Evolutionary conservation across 2,329 filamentous ascomycete species (phyloP).

Genomic region (Lachnellula hyalina): DNA sequence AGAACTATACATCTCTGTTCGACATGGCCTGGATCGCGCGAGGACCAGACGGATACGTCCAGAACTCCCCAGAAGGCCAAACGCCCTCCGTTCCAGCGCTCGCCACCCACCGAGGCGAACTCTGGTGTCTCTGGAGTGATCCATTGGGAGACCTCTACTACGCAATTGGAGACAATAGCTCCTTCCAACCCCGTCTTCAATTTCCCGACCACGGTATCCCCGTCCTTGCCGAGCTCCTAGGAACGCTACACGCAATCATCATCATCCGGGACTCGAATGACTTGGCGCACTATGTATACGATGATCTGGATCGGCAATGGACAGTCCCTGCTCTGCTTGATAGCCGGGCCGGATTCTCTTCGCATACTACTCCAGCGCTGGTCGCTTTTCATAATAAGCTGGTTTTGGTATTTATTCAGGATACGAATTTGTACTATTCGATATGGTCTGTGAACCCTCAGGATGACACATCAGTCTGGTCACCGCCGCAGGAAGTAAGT

Average conservation of each 20-base stretch:
- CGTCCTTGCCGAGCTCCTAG: slow-evolving; percentile 32
- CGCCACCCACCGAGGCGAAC: slow-evolving; percentile 32
- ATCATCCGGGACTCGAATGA: slow-evolving; percentile 27
- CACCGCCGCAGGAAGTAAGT: slow-evolving; percentile 20
- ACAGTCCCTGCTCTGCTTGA: slow-evolving; percentile 22
- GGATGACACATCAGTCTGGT: slow-evolving; percentile 18
- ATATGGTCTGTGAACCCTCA: slow-evolving; percentile 24
- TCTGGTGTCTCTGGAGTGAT: slow-evolving; percentile 34
- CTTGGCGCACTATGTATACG: slow-evolving; percentile 32
- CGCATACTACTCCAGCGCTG: slow-evolving; percentile 28
- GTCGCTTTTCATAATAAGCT: slow-evolving; percentile 34
- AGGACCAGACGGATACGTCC: slow-evolving; percentile 29
- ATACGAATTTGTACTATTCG: slow-evolving; percentile 27
- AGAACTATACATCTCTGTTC: too few species aligned
- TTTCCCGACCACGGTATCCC: slow-evolving; percentile 32
- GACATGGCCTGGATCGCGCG: slow-evolving; percentile 31
- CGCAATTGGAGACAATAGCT: slow-evolving; percentile 27
- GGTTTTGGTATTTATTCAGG: slow-evolving; percentile 30
- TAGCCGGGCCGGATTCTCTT: slow-evolving; percentile 19
- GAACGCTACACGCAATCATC: slow-evolving; percentile 32
- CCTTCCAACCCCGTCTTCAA: slow-evolving; percentile 24
- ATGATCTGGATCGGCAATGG: slow-evolving; percentile 30
- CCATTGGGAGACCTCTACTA: slow-evolving; percentile 30
- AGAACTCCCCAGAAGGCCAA: slow-evolving; percentile 25
- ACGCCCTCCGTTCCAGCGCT: slow-evolving; percentile 33